Base-by-base conservation (phyloP, 2,329 filamentous ascomycete species). In the Arthrobotrys conoides region DNA sequence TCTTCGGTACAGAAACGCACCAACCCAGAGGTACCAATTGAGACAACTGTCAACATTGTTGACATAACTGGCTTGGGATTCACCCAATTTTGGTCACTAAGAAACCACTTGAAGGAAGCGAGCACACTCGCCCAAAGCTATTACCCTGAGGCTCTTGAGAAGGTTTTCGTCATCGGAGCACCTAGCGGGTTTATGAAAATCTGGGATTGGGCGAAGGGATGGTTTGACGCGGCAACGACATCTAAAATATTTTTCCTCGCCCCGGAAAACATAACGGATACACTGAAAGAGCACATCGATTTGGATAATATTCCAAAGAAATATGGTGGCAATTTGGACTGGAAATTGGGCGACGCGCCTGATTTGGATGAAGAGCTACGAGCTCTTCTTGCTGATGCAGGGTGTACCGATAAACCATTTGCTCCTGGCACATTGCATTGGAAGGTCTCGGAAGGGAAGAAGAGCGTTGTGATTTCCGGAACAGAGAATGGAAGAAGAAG, bases 231-330 rank as follows among this genome's bases (percentile, higher is more conserved):
- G 5, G 93, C 93, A 80, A 97, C 95, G 33, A 93, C 94, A 1
- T 96, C 93, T 82, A 98, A 97, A 86, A 97, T 98, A 84, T 97
- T 97, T 84, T 95, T 98, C 82, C 89, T 98, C 67, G 87, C 88
- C 55, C 86, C 89, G 6, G 83, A 89, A 68, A 93, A 97, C 84
- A 91, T 96, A 65, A 88, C 91, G 81, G 86, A 91, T 14, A 95
- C 93, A 0, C 89, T 98, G 18, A 88, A 91, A 80, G 87, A 89
- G 70, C 97, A 95, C 85, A 93, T 98, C 83, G 91, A 96, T 67
- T 87, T 89, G 0, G 87, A 89, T 67, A 92, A 95, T 84, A 94
- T 98, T 78, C 95, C 95, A n/a, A 93, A 92, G 84, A 90, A 91
- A 83, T 98, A 97, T 83, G 95, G 95, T 77, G 95, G 95, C 55